Base-by-base conservation (phyloP, 179 eudicot species). In the Corrigiola litoralis region DNA sequence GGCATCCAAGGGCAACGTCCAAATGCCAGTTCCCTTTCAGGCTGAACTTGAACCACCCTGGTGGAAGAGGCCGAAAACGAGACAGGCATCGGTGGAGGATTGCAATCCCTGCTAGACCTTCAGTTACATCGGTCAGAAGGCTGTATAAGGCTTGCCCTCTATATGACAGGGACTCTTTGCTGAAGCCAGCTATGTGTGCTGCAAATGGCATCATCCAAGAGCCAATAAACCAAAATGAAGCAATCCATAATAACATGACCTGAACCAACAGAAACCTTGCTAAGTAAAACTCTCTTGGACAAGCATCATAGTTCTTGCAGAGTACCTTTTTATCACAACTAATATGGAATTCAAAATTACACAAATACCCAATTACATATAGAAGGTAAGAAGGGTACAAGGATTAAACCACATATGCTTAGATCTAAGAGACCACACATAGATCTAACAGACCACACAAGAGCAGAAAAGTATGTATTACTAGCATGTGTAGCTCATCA, bases 201-300 rank as follows among this genome's bases (percentile, higher is more conserved):
- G 85, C 87, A 51, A 87, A 87, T 41, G 96, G 96, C 74, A 89
- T 81, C 82, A 89, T 64, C 94, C 96, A 89, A 6, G 94, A 83
- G 16, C 94, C 96, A 51, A 89, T 86, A 48, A 89, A 87, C 94
- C 96, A 89, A 74, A 89, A 89, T 25, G 96, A 78, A 54, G 81
- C 74, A 16, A 85, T 72, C 96, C 96, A 89, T 24, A 89, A 85
- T 18, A 89, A 75, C 68, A 83, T 85, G n/a, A 87, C 90, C 94
- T 89, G 79, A 52, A 65, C 32, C 60, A 70, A 23, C 56, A 73
- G n/a, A 65, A 29, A 40, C 20, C 24, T 61, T 13, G 34, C 8
- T 45, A 33, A 63, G 32, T 27, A n/a, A n/a, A n/a, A n/a, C n/a
- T n/a, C n/a, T n/a, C n/a, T n/a, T n/a, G n/a, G n/a, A n/a, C n/a